Percentiles rank a stretch among this genome's conserved stretches.
Evolutionary conservation across 2,329 filamentous ascomycete species (phyloP).

Genomic region (Talaromyces sp.): DNA sequence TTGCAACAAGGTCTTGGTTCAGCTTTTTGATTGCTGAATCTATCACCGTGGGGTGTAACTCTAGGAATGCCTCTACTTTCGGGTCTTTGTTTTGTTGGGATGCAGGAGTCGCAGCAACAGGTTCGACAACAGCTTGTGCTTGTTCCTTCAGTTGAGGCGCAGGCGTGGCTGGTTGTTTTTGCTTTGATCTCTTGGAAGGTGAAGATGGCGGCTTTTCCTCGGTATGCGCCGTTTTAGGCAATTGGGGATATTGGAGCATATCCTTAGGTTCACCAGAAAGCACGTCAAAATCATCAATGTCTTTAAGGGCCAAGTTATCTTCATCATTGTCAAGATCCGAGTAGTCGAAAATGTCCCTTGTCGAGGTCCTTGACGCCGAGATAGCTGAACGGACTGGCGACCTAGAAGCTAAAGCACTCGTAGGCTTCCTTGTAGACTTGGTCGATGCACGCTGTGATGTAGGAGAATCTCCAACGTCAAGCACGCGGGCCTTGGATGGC

Average conservation of each 20-base stretch:
- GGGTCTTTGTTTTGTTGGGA: constrained; percentile 16
- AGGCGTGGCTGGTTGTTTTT: background rate
- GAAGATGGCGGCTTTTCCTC: background rate
- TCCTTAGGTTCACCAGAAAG: constrained; percentile 17
- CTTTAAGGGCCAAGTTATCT: constrained; percentile 6
- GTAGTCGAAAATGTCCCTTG: constrained; percentile 9
- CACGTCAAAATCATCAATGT: constrained; percentile 13
- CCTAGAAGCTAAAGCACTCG: background rate
- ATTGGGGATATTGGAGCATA: background rate
- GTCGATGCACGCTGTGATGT: background rate
- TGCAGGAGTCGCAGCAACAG: constrained; percentile 10
- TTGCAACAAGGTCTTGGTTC: constrained; percentile 24
- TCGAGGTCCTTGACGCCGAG: background rate
- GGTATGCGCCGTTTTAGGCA: background rate
- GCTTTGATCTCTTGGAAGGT: background rate
- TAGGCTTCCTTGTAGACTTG: background rate
- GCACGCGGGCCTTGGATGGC: constrained; percentile 7
- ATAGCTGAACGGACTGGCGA: constrained; percentile 7
- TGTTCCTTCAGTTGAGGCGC: background rate
- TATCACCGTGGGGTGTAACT: constrained; percentile 21
- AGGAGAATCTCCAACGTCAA: background rate
- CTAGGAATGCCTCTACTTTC: constrained; percentile 26
- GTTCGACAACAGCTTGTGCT: background rate
- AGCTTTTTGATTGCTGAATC: constrained; percentile 23
- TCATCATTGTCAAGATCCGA: constrained; percentile 28